Evolutionary conservation across 1,139 yeast species (phyloP).

Genomic region (Arxiozyma telluris): DNA sequence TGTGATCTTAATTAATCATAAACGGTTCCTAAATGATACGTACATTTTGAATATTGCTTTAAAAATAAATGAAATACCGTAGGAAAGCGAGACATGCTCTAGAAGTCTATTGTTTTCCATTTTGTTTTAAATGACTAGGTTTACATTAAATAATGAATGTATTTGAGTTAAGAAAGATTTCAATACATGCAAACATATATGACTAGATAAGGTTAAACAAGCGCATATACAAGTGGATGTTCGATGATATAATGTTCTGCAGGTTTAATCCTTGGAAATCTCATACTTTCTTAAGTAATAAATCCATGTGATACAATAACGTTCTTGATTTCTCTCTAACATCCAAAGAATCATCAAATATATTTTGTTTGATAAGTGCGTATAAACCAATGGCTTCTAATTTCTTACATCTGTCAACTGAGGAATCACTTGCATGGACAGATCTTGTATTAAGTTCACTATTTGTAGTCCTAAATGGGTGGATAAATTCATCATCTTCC

Average conservation of each 20-base stretch:
- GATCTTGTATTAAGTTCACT: conserved; percentile 5
- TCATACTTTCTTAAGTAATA: conserved; percentile 10
- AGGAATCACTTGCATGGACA: conserved; percentile 9
- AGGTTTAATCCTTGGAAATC: not conserved
- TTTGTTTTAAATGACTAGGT: not conserved
- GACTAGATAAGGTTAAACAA: too few species aligned
- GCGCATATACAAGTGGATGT: not conserved
- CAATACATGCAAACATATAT: too few species aligned
- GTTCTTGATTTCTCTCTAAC: conserved; percentile 30
- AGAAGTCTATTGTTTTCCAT: not conserved
- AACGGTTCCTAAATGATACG: conserved; percentile 5
- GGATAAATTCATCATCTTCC: conserved; percentile 14
- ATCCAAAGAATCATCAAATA: conserved; percentile 23
- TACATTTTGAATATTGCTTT: not conserved
- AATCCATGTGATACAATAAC: conserved; percentile 27
- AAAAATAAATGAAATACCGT: too few species aligned
- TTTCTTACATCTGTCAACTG: conserved; percentile 24
- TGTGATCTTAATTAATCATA: conserved; percentile 10
- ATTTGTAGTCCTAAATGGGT: conserved; percentile 4
- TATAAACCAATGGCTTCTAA: conserved; percentile 24
- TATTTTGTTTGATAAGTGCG: conserved; percentile 24
- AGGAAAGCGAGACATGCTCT: too few species aligned
- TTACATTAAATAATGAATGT: too few species aligned
- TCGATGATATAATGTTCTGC: not conserved
- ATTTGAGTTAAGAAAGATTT: too few species aligned